A percentile compares a stretch with the other conserved stretches of the same genome.
Conservation (phyloP, 257 asterid species). For the Rhazya stricta region DNA sequence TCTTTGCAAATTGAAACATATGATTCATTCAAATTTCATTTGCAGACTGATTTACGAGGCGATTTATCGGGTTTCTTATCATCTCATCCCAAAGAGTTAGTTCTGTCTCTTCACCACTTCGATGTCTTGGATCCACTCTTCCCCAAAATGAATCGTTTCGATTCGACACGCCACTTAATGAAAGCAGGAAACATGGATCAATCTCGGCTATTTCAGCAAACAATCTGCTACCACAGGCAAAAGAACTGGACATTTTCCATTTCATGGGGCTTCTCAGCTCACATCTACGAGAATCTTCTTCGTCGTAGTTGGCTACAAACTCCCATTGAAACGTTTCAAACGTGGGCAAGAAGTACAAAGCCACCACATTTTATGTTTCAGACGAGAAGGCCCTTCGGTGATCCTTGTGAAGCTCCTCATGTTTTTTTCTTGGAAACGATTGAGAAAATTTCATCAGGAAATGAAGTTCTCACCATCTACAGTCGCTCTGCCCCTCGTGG, state of each 20-base stretch:
- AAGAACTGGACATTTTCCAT: slow-evolving; percentile 56
- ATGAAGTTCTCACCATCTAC: slow-evolving; percentile 18
- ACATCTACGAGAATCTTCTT: slow-evolving; percentile 30
- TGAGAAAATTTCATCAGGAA: slow-evolving; percentile 18
- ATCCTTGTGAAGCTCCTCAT: slow-evolving; percentile 60
- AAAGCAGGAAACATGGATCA: slow-evolving; percentile 35
- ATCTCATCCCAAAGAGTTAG: not conserved
- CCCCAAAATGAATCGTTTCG: slow-evolving; percentile 25
- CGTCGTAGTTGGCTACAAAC: slow-evolving; percentile 27
- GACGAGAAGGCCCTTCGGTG: slow-evolving; percentile 32
- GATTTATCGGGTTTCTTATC: slow-evolving; percentile 50
- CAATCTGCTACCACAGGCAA: slow-evolving; percentile 38
- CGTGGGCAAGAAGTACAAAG: slow-evolving; percentile 26
- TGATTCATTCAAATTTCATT: not conserved
- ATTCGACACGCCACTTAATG: slow-evolving; percentile 30
- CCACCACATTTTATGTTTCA: slow-evolving; percentile 57
- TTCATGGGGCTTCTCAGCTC: slow-evolving; percentile 42
- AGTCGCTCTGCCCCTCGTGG: slow-evolving; percentile 13
- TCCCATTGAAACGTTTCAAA: slow-evolving; percentile 33
- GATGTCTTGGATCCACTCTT: slow-evolving; percentile 32
- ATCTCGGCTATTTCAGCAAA: slow-evolving; percentile 39
- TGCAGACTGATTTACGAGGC: slow-evolving; percentile 4
- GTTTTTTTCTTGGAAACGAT: slow-evolving; percentile 33
- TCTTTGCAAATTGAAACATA: not conserved
- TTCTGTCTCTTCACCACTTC: slow-evolving; percentile 3